Evolutionary conservation across 1,139 yeast species (phyloP).

Genomic region (Waltiozyma sp.): DNA sequence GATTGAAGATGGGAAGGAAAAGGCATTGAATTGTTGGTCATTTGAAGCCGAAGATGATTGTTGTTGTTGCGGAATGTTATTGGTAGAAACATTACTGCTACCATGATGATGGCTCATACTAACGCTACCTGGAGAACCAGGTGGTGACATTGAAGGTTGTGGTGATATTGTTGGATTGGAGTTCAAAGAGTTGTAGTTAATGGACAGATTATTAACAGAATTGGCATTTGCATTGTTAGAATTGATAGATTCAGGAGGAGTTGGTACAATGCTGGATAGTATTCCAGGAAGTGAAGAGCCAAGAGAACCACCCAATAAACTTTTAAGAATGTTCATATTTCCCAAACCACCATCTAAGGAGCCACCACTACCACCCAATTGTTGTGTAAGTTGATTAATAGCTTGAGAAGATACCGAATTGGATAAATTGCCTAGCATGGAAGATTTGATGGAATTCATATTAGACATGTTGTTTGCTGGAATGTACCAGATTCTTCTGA

Average conservation of each 20-base stretch:
- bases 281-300: background rate
- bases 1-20: constrained; percentile 2
- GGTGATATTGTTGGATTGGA: constrained; percentile 20
- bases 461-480: constrained; percentile 36
- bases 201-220: constrained; percentile 5
- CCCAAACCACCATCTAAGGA: background rate
- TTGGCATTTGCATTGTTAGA: constrained; percentile 2
- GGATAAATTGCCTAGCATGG: background rate
- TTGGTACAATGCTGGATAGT: background rate
- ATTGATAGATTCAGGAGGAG: background rate
- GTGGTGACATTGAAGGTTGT: constrained; percentile 19
- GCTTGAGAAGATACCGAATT: background rate
- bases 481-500: constrained; percentile 68
- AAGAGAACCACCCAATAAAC: background rate
- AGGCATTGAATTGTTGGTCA: constrained; percentile 5
- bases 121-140: background rate
- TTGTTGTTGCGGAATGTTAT: background rate
- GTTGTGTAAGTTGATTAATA: background rate
- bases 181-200: constrained; percentile 9
- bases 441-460: background rate
- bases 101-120: background rate
- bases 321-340: background rate
- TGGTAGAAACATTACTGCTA: background rate
- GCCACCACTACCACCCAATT: background rate
- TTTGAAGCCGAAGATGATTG: background rate